Percentiles rank a stretch among this genome's conserved stretches.
Conservation (phyloP, 441 rosid species). For the Jatropha multifida region DNA sequence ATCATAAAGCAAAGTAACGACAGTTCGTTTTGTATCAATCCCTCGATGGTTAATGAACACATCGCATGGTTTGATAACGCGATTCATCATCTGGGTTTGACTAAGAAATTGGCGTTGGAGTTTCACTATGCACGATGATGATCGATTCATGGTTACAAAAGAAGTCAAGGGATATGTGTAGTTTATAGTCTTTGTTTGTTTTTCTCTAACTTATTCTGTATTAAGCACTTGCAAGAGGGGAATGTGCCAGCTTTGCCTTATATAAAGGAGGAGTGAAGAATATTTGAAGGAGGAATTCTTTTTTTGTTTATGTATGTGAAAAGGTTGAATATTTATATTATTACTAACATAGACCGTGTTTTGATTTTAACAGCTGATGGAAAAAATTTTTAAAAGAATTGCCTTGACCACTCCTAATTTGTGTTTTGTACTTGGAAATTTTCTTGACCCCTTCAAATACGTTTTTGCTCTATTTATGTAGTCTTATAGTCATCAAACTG, state of each 20-base stretch:
- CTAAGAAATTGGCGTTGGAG: constrained; percentile 15
- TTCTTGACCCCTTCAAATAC: constrained; percentile 25
- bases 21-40: constrained; percentile 63
- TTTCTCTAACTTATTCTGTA: not conserved
- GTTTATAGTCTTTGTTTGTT: not conserved
- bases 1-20: constrained; percentile 63
- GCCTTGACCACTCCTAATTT: not conserved
- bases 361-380: constrained; percentile 10
- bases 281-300: not conserved
- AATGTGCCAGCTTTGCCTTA: not conserved
- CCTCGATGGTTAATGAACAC: constrained; percentile 86
- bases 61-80: constrained; percentile 32
- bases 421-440: not conserved
- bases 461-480: not conserved
- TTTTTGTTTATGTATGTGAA: not conserved
- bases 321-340: constrained; percentile 1
- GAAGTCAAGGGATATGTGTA: no score
- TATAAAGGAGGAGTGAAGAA: not conserved
- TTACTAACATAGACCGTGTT: not conserved
- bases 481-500: no score
- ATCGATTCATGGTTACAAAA: constrained; percentile 17
- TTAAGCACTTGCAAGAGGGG: not conserved
- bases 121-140: constrained; percentile 11
- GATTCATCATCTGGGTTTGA: constrained; percentile 12
- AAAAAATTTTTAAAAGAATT: not conserved